phyloP scores from a whole-genome alignment of 1,284 basidiomycete genomes.

The Cutaneotrichosporon cavernicola region DNA sequence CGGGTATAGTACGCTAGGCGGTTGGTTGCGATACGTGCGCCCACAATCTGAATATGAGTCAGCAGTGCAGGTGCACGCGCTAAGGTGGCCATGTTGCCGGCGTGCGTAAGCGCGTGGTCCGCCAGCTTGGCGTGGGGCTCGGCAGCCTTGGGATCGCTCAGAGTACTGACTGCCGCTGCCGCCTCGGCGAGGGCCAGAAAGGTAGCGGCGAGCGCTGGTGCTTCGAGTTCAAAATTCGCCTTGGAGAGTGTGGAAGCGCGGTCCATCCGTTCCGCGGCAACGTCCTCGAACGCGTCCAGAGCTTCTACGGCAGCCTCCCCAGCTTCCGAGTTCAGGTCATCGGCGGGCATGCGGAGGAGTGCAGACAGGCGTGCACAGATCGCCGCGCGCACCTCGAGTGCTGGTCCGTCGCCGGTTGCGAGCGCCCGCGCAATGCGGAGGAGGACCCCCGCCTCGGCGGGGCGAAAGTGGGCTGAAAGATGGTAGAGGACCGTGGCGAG shows the following conservation, averaged over 20 bases:
- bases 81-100: constrained; percentile 49
- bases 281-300: constrained; percentile 42
- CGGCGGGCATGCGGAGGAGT: constrained; percentile 28
- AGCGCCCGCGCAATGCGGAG: constrained; percentile 36
- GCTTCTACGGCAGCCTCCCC: constrained; percentile 42
- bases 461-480: constrained; percentile 41
- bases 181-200: constrained; percentile 42
- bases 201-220: constrained; percentile 44
- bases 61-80: constrained; percentile 42
- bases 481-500: constrained; percentile 42
- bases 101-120: constrained; percentile 49
- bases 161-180: constrained; percentile 37
- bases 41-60: constrained; percentile 47
- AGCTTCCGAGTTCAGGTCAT: constrained; percentile 36
- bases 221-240: constrained; percentile 34
- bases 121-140: constrained; percentile 45
- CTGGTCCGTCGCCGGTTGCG: constrained; percentile 16
- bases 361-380: constrained; percentile 32
- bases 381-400: constrained; percentile 35
- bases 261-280: constrained; percentile 49
- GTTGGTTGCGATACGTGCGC: constrained; percentile 40
- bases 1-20: constrained; percentile 43
- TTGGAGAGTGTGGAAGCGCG: constrained; percentile 31
- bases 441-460: constrained; percentile 29
- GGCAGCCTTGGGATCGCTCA: constrained; percentile 38